These are phyloP conservation scores for Strigomonas culicis DNA, from an alignment of 208 protist species.

Conservation along the genomic window DNA sequence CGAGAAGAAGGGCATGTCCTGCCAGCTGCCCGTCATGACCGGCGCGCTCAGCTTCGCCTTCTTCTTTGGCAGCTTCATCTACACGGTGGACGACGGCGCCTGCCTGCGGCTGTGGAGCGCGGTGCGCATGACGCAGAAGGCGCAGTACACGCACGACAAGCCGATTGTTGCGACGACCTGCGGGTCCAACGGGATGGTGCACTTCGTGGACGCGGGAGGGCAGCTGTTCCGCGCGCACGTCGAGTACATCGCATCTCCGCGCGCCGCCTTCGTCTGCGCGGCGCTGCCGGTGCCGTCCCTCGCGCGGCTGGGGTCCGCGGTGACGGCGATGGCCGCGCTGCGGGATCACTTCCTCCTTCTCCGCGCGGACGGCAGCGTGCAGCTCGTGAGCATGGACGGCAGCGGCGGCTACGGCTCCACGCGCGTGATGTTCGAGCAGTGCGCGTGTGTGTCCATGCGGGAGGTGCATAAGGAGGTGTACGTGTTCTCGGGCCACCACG, in stretches of 20 bases:
- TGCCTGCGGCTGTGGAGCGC: constrained; percentile 69
- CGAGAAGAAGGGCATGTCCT: neutral
- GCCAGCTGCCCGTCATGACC: neutral
- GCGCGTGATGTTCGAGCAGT: no score
- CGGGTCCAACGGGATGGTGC: constrained; percentile 27
- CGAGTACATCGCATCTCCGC: constrained; percentile 45
- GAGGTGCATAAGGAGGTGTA: no score
- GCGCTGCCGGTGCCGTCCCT: neutral
- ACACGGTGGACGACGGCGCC: constrained; percentile 37
- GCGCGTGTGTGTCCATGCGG: no score
- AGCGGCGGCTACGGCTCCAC: no score
- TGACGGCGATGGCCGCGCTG: neutral
- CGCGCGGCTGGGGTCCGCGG: neutral
- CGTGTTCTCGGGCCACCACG: no score
- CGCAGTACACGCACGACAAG: constrained; percentile 47
- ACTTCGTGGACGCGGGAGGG: constrained; percentile 46
- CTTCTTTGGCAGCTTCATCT: constrained; percentile 57
- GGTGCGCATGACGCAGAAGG: constrained; percentile 43
- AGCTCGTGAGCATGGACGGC: no score
- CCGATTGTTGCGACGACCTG: constrained; percentile 31
- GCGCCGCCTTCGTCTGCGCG: neutral
- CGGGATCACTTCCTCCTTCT: neutral
- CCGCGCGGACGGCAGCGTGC: neutral
- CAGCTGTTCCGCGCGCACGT: constrained; percentile 36
- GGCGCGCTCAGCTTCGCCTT: constrained; percentile 10